Evolutionary conservation across 139 green algal genomes (phyloP).

Genomic region (Asterochloris erici): DNA sequence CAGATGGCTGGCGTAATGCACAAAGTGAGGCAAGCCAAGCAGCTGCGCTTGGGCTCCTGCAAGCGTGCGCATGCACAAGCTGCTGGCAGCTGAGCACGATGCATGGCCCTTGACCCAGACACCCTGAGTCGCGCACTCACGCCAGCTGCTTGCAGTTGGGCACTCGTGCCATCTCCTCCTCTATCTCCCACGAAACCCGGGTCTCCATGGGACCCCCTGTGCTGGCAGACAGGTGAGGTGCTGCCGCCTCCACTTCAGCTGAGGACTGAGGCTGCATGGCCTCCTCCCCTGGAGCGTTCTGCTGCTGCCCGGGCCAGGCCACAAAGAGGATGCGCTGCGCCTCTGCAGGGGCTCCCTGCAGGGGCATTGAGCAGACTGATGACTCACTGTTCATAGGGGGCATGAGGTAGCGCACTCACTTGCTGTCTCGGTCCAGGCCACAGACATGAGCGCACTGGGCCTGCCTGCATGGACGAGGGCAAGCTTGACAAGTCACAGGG

Average conservation of each 20-base stretch:
- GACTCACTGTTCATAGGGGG: background rate
- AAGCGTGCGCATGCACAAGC: background rate
- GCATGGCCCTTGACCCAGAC: background rate
- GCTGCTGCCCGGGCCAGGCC: conserved; percentile 46
- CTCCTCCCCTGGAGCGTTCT: conserved; percentile 39
- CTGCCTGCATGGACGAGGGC: too few species aligned
- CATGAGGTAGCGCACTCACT: background rate
- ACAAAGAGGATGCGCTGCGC: conserved; percentile 53
- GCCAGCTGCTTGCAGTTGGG: conserved; percentile 9
- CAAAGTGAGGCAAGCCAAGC: too few species aligned
- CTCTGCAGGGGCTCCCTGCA: conserved; percentile 33
- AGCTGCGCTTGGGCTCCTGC: too few species aligned
- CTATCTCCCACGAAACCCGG: conserved; percentile 26
- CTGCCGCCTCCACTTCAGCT: background rate
- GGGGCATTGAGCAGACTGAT: background rate
- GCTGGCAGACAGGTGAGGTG: background rate
- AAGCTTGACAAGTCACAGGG: too few species aligned
- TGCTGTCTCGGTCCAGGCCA: too few species aligned
- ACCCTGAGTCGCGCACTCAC: background rate
- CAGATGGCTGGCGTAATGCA: too few species aligned
- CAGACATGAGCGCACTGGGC: too few species aligned
- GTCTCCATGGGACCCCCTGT: conserved; percentile 8
- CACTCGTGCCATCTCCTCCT: conserved; percentile 23
- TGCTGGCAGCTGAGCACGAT: background rate
- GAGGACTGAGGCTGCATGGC: background rate